Conservation (phyloP, 441 rosid species). For the Gossypium davidsonii region DNA sequence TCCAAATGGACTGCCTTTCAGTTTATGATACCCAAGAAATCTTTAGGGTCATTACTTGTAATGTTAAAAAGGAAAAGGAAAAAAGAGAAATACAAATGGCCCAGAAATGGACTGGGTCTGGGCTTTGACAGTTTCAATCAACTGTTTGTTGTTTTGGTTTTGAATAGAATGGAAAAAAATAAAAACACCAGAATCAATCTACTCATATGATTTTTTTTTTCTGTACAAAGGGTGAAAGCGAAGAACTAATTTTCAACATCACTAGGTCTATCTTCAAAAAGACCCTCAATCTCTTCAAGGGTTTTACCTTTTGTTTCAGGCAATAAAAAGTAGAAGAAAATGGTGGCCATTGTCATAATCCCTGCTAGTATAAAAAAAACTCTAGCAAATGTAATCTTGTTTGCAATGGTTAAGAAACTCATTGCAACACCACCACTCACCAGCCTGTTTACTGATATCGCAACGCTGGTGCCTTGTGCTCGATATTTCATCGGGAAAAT, state of each 20-base stretch:
- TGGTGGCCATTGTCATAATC: conserved; percentile 20
- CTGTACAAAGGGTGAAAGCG: neutral
- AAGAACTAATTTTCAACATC: neutral
- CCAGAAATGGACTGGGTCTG: neutral
- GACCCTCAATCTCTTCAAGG: conserved; percentile 3
- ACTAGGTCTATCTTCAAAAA: neutral
- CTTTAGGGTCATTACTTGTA: neutral
- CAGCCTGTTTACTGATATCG: conserved; percentile 30
- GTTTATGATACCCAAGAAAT: neutral
- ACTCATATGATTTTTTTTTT: neutral
- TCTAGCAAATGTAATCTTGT: conserved; percentile 28
- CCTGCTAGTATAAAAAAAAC: conserved; percentile 27
- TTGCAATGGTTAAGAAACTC: conserved; percentile 30
- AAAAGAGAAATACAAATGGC: neutral
- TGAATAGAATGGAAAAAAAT: too few relatives aligned
- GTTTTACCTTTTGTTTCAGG: conserved; percentile 29
- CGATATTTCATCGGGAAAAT: conserved; percentile 33
- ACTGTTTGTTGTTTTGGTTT: neutral
- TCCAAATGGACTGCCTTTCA: neutral
- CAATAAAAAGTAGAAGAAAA: conserved; percentile 29
- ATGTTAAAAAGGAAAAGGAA: neutral
- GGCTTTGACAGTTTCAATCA: neutral
- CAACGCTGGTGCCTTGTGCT: conserved; percentile 32
- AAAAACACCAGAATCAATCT: too few relatives aligned
- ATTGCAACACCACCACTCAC: conserved; percentile 35